phyloP scores from a whole-genome alignment of 106 monocot genomes.

The Vanilla planifolia region DNA sequence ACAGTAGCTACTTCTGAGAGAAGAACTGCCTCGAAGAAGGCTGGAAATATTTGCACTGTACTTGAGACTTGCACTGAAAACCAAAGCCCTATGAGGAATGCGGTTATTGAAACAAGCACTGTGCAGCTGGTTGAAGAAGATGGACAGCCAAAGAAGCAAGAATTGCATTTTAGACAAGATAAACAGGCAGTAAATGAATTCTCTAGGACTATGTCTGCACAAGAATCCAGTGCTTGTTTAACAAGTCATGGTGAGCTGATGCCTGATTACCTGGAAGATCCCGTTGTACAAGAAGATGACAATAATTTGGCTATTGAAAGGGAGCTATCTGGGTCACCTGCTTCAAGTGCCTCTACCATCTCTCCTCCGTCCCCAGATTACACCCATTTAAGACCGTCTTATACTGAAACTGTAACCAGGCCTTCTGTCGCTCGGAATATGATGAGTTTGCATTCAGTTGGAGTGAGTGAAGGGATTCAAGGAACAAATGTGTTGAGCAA shows the following conservation, averaged over 20 bases:
- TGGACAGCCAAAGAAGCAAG: background rate
- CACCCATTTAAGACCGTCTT: conserved; percentile 3
- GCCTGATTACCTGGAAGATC: conserved; percentile 23
- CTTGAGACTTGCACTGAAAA: background rate
- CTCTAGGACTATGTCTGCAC: conserved; percentile 2
- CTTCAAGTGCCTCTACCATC: conserved; percentile 37
- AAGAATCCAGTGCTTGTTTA: conserved; percentile 40
- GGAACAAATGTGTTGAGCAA: conserved; percentile 2
- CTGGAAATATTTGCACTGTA: background rate
- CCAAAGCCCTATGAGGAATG: background rate
- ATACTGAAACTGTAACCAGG: conserved; percentile 1
- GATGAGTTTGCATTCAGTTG: background rate
- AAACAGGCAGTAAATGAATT: background rate
- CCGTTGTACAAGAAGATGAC: conserved; percentile 8
- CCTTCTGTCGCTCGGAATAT: conserved; percentile 5
- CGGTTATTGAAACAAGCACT: background rate
- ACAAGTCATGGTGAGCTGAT: conserved; percentile 25
- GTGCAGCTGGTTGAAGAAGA: background rate
- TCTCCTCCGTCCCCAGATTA: conserved; percentile 23
- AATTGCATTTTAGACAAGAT: background rate
- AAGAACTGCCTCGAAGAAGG: background rate
- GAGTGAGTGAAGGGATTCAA: background rate
- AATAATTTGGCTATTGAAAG: conserved; percentile 11
- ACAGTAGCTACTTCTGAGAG: background rate
- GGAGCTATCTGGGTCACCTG: conserved; percentile 33